Conservation (phyloP, 768 basidiomycete genomes). For the Lentinula raphanica region DNA sequence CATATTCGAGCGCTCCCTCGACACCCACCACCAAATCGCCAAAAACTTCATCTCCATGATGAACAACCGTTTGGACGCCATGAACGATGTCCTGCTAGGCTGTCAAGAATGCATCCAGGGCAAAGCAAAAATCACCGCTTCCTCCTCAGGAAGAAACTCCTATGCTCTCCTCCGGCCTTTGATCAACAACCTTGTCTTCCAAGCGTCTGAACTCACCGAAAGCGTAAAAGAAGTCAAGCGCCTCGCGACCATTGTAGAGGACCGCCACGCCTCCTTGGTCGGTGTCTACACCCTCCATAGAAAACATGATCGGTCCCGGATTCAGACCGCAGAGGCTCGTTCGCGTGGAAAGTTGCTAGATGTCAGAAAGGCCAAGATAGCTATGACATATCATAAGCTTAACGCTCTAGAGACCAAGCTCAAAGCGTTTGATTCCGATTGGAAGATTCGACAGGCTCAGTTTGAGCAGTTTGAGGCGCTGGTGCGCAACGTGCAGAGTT, state of each 20-base stretch:
- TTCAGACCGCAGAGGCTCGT: neutral
- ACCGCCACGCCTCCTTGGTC: neutral
- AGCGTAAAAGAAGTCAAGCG: neutral
- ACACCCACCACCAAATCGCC: neutral
- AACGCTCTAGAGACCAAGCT: neutral
- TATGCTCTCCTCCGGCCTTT: neutral
- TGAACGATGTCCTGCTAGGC: neutral
- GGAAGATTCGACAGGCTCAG: neutral
- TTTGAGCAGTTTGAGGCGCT: neutral
- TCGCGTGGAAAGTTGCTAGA: neutral
- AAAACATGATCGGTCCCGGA: neutral
- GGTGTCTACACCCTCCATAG: neutral
- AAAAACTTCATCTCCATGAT: neutral
- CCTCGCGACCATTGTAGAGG: neutral
- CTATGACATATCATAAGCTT: neutral
- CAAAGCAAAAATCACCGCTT: neutral
- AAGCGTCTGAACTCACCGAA: neutral
- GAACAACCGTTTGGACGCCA: neutral
- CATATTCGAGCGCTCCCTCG: neutral
- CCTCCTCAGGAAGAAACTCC: neutral
- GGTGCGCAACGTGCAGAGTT: neutral
- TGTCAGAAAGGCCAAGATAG: neutral
- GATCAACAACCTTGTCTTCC: neutral
- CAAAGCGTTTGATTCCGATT: neutral
- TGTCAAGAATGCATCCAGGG: neutral